These are phyloP conservation scores for Aeschynomene evenia DNA, from an alignment of 306 rosid species.

Conservation along the genomic window DNA sequence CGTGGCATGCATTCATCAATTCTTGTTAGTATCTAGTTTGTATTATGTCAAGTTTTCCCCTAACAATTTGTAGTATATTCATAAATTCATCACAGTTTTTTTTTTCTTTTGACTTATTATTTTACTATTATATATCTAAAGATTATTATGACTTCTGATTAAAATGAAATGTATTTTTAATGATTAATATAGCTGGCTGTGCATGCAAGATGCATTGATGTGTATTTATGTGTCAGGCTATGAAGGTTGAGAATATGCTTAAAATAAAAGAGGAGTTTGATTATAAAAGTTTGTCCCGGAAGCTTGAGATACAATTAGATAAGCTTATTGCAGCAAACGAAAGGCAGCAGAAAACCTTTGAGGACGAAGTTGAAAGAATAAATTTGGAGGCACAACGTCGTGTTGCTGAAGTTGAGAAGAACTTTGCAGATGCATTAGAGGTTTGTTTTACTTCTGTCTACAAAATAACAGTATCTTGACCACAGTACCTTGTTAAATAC, in stretches of 20 bases:
- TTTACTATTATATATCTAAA: background rate
- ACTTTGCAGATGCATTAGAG: constrained; percentile 90
- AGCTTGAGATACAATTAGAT: constrained; percentile 88
- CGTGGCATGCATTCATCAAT: background rate
- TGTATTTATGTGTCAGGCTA: constrained; percentile 54
- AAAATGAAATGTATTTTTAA: constrained; percentile 2
- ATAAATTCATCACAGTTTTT: background rate
- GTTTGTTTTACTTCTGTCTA: constrained; percentile 45
- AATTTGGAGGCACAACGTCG: constrained; percentile 72
- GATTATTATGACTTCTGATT: constrained; percentile 13
- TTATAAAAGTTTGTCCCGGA: constrained; percentile 90
- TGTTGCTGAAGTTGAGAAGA: constrained; percentile 75
- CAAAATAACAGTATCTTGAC: constrained; percentile 11
- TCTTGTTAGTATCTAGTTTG: background rate
- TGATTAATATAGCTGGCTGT: constrained; percentile 2
- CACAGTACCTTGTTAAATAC: background rate
- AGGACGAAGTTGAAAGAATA: constrained; percentile 78
- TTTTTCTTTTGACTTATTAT: background rate
- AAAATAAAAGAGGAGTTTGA: constrained; percentile 98
- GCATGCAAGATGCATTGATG: constrained; percentile 19
- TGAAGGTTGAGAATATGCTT: constrained; percentile 98
- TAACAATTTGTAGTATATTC: background rate
- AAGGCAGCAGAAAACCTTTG: constrained; percentile 83
- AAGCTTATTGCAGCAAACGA: constrained; percentile 88
- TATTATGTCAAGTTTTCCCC: background rate